Evolutionary conservation across 805 yeast genomes (phyloP).

Genomic region (Candida ulmi): DNA sequence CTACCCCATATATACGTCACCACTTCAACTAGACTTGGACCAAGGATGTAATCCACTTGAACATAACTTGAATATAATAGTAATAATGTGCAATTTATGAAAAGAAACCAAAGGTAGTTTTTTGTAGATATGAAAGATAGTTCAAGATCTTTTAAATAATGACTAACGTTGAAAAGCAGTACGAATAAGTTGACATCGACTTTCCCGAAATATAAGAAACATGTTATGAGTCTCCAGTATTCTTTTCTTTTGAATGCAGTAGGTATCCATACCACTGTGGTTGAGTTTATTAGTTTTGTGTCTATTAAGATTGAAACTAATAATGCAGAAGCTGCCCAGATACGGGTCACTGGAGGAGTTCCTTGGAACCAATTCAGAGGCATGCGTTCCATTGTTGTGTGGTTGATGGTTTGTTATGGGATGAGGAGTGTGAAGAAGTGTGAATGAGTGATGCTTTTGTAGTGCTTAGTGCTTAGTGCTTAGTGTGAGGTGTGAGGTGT

Average conservation of each 20-base stretch:
- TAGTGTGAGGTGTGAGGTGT: too few relatives aligned
- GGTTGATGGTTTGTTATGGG: too few relatives aligned
- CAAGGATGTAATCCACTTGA: slow-evolving; percentile 3
- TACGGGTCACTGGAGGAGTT: slow-evolving; percentile 16
- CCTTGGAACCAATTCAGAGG: slow-evolving; percentile 11
- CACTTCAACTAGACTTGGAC: slow-evolving; percentile 7
- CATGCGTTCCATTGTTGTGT: slow-evolving; percentile 19
- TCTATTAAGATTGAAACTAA: slow-evolving; percentile 10
- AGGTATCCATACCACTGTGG: slow-evolving; percentile 11
- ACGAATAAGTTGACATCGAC: slow-evolving; percentile 9
- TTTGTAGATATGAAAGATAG: slow-evolving; percentile 2
- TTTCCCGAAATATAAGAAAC: slow-evolving; percentile 15
- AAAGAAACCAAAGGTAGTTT: slow-evolving; percentile 17
- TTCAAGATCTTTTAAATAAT: slow-evolving; percentile 13
- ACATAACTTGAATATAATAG: slow-evolving; percentile 6
- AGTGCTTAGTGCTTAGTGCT: too few relatives aligned
- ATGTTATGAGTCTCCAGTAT: slow-evolving; percentile 18
- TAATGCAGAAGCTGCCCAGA: slow-evolving; percentile 11
- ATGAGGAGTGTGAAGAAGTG: too few relatives aligned
- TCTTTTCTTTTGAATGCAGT: slow-evolving; percentile 7
- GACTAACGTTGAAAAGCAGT: slow-evolving; percentile 4
- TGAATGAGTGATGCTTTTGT: too few relatives aligned
- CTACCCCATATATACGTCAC: slow-evolving; percentile 16
- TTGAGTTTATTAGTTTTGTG: slow-evolving; percentile 3
- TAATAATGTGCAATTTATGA: slow-evolving; percentile 5